Percentiles rank a stretch among this genome's conserved stretches.
Evolutionary conservation across 1,284 basidiomycete genomes (phyloP).

Genomic region (Fomitiporia mediterranea): DNA sequence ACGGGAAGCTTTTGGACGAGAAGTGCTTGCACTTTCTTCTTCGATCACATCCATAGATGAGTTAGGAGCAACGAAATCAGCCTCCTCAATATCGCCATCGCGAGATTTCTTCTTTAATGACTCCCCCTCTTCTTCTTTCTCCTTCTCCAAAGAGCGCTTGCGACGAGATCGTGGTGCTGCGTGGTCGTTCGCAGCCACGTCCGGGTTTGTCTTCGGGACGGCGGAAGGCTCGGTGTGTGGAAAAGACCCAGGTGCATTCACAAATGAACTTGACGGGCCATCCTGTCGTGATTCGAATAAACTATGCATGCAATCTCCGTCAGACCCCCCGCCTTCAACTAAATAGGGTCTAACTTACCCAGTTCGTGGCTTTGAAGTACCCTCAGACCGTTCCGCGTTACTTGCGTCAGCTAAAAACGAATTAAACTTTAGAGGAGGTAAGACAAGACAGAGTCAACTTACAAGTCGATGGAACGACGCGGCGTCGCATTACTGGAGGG

Average conservation of each 20-base stretch:
- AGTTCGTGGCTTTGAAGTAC: background rate
- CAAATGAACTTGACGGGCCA: background rate
- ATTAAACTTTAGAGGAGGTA: background rate
- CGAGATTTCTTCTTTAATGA: background rate
- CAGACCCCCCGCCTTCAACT: too few relatives aligned
- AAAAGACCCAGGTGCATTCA: too few relatives aligned
- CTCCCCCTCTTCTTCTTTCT: background rate
- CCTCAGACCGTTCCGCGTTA: background rate
- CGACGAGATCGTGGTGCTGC: background rate
- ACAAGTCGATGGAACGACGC: background rate
- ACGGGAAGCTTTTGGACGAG: conserved; percentile 28
- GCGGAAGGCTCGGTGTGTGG: too few relatives aligned
- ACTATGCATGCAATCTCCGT: too few relatives aligned
- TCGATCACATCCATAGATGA: conserved; percentile 4
- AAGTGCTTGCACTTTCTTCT: background rate
- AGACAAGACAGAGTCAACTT: background rate
- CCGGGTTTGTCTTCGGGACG: background rate
- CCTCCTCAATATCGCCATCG: background rate
- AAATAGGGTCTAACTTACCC: background rate
- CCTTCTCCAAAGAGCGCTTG: conserved; percentile 4
- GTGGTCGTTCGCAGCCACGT: background rate
- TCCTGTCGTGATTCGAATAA: background rate
- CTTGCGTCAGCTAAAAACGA: background rate
- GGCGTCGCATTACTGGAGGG: background rate
- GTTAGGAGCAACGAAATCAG: background rate